Percentiles rank a stretch among this genome's conserved stretches.
Evolutionary conservation across 2,329 filamentous ascomycete genomes (phyloP).

Genomic region (Scedosporium boydii): DNA sequence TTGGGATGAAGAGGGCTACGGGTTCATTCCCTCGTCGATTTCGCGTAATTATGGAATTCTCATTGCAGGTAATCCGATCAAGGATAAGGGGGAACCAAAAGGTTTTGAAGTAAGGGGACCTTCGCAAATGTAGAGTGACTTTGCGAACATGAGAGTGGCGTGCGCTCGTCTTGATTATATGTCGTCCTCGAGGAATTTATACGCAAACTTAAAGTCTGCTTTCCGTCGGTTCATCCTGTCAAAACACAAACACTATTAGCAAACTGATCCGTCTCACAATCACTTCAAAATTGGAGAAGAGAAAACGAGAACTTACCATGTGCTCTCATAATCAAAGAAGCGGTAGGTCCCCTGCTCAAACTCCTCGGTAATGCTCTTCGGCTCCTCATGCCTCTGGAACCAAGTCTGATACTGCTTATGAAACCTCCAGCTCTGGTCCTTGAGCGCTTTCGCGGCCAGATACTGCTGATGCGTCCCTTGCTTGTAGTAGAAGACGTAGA

Average conservation of each 20-base stretch:
- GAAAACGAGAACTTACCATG: constrained; percentile 64
- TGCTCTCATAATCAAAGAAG: constrained; percentile 99
- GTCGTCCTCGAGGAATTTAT: constrained; percentile 96
- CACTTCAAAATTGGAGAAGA: too few relatives aligned
- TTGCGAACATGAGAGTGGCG: too few relatives aligned
- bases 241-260: not conserved
- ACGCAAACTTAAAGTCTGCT: constrained; percentile 96
- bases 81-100: too few relatives aligned
- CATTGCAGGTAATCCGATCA: too few relatives aligned
- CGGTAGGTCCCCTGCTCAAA: constrained; percentile 98
- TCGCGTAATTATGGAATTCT: too few relatives aligned
- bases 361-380: constrained; percentile 96
- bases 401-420: constrained; percentile 99
- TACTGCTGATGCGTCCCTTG: constrained; percentile 95
- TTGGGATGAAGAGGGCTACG: not conserved
- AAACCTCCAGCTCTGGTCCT: constrained; percentile 97
- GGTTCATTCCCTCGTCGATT: not conserved
- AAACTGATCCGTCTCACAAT: not conserved
- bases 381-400: constrained; percentile 98
- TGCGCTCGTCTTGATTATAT: constrained; percentile 33
- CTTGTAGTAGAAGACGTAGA: constrained; percentile 99
- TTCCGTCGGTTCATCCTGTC: constrained; percentile 95
- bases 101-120: too few relatives aligned
- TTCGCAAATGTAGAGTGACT: too few relatives aligned
- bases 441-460: constrained; percentile 89